A percentile compares a stretch with the other conserved stretches of the same genome.
phyloP scores from a whole-genome alignment of 306 rosid species.

The Dryas drummondii region DNA sequence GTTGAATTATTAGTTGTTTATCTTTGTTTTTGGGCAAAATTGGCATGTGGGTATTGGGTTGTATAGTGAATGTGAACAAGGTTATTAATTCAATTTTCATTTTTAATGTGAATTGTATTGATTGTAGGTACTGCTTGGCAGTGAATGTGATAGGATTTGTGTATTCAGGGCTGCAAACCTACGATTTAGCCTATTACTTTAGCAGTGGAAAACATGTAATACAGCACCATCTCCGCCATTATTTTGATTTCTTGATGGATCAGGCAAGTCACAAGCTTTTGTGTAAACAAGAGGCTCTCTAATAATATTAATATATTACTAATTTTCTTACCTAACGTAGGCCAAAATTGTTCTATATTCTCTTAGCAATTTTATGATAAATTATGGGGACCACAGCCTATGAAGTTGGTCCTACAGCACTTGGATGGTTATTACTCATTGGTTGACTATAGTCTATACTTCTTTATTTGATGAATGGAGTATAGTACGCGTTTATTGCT shows the following conservation, averaged over 20 bases:
- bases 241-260: constrained; percentile 64
- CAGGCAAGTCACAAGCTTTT: constrained; percentile 53
- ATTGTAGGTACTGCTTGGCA: constrained; percentile 56
- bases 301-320: not conserved
- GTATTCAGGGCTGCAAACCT: constrained; percentile 62
- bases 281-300: not conserved
- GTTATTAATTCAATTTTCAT: not conserved
- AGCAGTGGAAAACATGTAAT: constrained; percentile 43
- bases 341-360: not conserved
- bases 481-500: not conserved
- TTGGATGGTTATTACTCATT: not conserved
- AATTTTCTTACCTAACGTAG: constrained; percentile 27
- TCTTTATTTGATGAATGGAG: not conserved
- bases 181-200: constrained; percentile 42
- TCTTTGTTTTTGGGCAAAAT: not conserved
- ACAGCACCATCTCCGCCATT: constrained; percentile 36
- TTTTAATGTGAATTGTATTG: not conserved
- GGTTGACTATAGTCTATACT: not conserved
- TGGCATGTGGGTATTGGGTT: not conserved
- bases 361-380: not conserved
- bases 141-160: constrained; percentile 63
- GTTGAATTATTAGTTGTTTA: not conserved
- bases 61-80: not conserved
- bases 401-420: not conserved
- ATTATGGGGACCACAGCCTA: not conserved